phyloP scores from a whole-genome alignment of 1,139 yeast genomes.

The Zygoascus meyerae region DNA sequence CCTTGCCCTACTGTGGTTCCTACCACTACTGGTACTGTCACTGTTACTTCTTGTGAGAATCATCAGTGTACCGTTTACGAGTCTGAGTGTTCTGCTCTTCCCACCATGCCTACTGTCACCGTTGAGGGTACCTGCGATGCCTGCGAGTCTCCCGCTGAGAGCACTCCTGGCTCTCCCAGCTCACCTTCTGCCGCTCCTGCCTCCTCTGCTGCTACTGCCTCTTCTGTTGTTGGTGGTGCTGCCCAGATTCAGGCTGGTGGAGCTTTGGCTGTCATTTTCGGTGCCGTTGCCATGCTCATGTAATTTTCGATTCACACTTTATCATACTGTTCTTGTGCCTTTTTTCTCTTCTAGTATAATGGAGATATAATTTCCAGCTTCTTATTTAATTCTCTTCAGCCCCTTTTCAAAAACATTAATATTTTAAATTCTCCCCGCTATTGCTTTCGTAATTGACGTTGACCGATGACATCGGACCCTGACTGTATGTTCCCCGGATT shows the following conservation, averaged over 20 bases:
- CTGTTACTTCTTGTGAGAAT: conserved; percentile 10
- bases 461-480: too few species aligned
- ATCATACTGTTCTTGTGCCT: neutral
- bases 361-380: neutral
- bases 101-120: conserved; percentile 12
- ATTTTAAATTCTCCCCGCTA: neutral
- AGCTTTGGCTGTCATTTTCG: conserved; percentile 13
- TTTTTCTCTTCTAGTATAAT: neutral
- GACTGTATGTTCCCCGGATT: too few species aligned
- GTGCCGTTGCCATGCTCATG: conserved; percentile 16
- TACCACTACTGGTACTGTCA: conserved; percentile 7
- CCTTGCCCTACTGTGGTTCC: conserved; percentile 19
- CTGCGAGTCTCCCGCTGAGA: conserved; percentile 6
- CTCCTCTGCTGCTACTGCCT: conserved; percentile 11
- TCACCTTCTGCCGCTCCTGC: conserved; percentile 5
- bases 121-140: conserved; percentile 11
- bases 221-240: conserved; percentile 13
- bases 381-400: neutral
- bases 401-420: neutral
- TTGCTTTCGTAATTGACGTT: neutral
- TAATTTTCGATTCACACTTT: conserved; percentile 6
- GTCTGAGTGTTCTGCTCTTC: conserved; percentile 8
- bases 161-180: conserved; percentile 5
- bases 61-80: conserved; percentile 4
- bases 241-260: conserved; percentile 12